Conservation (phyloP, 2,329 filamentous ascomycete genomes). For the Botryotinia convoluta region DNA sequence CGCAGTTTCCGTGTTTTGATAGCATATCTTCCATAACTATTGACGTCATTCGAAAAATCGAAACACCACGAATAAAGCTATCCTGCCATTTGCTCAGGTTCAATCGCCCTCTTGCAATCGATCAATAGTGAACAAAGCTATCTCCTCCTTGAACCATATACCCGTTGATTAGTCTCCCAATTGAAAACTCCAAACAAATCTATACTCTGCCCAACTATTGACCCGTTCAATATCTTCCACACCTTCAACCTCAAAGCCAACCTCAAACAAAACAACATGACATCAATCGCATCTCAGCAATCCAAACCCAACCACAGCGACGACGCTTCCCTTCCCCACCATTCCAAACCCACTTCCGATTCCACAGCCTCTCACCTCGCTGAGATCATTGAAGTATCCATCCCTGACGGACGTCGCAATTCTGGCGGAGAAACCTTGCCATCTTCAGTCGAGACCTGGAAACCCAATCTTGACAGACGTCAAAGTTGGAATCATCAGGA, state of each 20-base stretch:
- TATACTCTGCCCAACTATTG: neutral
- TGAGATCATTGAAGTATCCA: slow-evolving; percentile 9
- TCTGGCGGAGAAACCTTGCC: slow-evolving; percentile 28
- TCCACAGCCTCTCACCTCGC: neutral
- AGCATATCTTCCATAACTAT: neutral
- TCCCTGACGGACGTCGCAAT: slow-evolving; percentile 32
- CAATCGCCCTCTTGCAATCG: neutral
- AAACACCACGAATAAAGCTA: neutral
- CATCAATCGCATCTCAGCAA: slow-evolving; percentile 1
- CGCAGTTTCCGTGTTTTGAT: neutral
- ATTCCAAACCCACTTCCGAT: neutral
- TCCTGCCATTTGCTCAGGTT: neutral
- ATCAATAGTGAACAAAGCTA: neutral
- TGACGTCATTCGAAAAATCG: neutral
- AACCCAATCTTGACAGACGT: slow-evolving; percentile 25
- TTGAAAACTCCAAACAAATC: neutral
- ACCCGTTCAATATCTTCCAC: neutral
- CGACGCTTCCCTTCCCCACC: neutral
- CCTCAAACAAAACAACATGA: neutral
- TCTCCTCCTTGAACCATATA: neutral
- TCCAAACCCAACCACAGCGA: neutral
- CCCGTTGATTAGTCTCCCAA: neutral
- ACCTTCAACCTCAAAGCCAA: neutral
- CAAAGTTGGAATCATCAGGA: slow-evolving; percentile 36
- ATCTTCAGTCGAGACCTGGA: slow-evolving; percentile 31